phyloP scores from a whole-genome alignment of 2,329 filamentous ascomycete species.

The Cryoendolithus antarcticus region DNA sequence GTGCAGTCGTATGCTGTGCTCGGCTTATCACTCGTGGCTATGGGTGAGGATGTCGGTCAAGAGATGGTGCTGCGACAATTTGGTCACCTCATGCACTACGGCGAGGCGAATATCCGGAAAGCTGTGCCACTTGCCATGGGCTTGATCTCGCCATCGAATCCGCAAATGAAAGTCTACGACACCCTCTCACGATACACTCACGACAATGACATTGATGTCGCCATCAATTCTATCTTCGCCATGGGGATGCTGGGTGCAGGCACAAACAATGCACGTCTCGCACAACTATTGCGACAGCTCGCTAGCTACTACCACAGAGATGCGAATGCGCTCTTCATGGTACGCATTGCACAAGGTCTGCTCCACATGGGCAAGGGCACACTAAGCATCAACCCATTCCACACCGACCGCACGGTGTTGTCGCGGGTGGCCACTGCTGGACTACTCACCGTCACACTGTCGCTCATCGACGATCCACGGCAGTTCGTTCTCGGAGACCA shows the following conservation, averaged over 20 bases:
- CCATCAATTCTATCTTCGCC: conserved; percentile 96
- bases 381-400: conserved; percentile 93
- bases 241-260: conserved; percentile 96
- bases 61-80: conserved; percentile 98
- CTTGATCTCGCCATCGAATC: conserved; percentile 91
- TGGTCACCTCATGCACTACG: conserved; percentile 97
- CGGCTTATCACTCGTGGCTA: conserved; percentile 84
- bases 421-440: conserved; percentile 84
- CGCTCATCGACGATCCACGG: conserved; percentile 83
- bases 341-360: conserved; percentile 92
- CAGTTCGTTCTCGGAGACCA: conserved; percentile 59
- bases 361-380: conserved; percentile 99
- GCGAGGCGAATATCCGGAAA: conserved; percentile 91
- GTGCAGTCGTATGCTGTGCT: conserved; percentile 93
- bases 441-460: conserved; percentile 76
- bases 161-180: conserved; percentile 99
- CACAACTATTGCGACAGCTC: conserved; percentile 84
- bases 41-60: conserved; percentile 97
- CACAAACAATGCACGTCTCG: conserved; percentile 94
- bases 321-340: conserved; percentile 95
- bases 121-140: conserved; percentile 95
- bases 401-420: conserved; percentile 91
- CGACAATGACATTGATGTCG: conserved; percentile 96
- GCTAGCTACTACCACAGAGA: conserved; percentile 98
- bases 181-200: conserved; percentile 94